Percentiles rank a stretch among this genome's conserved stretches.
phyloP scores from a whole-genome alignment of 73 alveolate genomes.

The Uronychia binucleata region DNA sequence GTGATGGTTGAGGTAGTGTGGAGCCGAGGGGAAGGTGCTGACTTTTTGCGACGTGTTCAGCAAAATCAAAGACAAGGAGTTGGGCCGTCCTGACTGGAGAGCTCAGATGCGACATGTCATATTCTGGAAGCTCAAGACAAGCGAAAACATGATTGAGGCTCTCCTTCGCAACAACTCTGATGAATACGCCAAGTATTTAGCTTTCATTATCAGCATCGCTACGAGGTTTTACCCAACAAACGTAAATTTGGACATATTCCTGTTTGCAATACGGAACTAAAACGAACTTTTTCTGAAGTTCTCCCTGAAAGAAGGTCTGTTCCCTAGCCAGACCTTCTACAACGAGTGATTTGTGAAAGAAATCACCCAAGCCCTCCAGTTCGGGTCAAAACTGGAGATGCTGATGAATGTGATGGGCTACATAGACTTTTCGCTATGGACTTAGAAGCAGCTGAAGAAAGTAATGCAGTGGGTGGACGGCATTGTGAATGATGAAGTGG shows the following conservation, averaged over 20 bases:
- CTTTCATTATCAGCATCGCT: not conserved
- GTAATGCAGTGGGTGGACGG: slow-evolving; percentile 24
- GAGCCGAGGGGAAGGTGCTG: not conserved
- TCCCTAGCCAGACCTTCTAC: slow-evolving; percentile 15
- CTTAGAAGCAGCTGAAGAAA: slow-evolving; percentile 31
- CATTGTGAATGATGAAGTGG: slow-evolving; percentile 27
- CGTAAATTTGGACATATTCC: slow-evolving; percentile 12
- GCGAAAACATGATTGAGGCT: slow-evolving; percentile 51
- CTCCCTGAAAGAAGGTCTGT: slow-evolving; percentile 34
- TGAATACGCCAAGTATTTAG: not conserved
- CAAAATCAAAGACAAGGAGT: slow-evolving; percentile 3
- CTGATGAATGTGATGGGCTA: slow-evolving; percentile 47
- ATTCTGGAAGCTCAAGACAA: slow-evolving; percentile 49
- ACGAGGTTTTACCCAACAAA: slow-evolving; percentile 21
- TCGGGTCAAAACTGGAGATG: slow-evolving; percentile 38
- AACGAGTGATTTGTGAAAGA: slow-evolving; percentile 30
- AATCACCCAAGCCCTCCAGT: slow-evolving; percentile 10
- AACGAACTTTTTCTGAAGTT: slow-evolving; percentile 44
- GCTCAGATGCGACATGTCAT: slow-evolving; percentile 49
- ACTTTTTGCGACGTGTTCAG: slow-evolving; percentile 9
- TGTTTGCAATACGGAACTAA: slow-evolving; percentile 48
- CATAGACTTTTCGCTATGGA: slow-evolving; percentile 62
- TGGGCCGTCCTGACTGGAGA: slow-evolving; percentile 24
- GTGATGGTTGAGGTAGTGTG: too few species aligned
- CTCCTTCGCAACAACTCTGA: slow-evolving; percentile 9